phyloP scores from a whole-genome alignment of 306 rosid species.

The Dryas alaskensis region DNA sequence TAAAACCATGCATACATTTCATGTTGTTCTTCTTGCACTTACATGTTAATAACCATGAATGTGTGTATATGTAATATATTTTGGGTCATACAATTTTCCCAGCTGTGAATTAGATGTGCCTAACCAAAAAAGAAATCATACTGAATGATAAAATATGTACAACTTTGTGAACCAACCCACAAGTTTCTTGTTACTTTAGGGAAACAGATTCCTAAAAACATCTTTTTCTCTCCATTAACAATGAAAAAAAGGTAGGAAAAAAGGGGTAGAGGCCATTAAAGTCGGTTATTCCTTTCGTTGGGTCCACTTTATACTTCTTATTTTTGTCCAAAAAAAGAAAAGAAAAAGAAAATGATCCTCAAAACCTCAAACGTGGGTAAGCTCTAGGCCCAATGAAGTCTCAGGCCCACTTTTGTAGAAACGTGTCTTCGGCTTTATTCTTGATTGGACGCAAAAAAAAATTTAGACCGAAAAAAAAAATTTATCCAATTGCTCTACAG shows the following conservation, averaged over 20 bases:
- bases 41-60: too few species aligned
- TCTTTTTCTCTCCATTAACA: background rate
- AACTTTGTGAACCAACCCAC: constrained; percentile 2
- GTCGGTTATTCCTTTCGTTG: constrained; percentile 21
- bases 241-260: constrained; percentile 8
- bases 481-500: background rate
- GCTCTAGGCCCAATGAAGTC: too few species aligned
- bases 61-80: background rate
- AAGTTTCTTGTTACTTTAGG: constrained; percentile 11
- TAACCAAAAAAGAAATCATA: background rate
- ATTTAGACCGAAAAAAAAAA: background rate
- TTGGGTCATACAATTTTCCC: background rate
- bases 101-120: background rate
- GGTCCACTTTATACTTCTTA: background rate
- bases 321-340: too few species aligned
- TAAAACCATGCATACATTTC: too few species aligned
- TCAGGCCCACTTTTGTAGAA: too few species aligned
- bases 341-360: background rate
- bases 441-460: too few species aligned
- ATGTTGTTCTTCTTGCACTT: too few species aligned
- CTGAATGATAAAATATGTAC: background rate
- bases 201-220: constrained; percentile 19
- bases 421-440: too few species aligned
- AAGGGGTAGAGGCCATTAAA: background rate
- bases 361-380: background rate